These are phyloP conservation scores for Aspergillus luchuensis DNA, from an alignment of 2,329 filamentous ascomycete species.

Conservation along the genomic window DNA sequence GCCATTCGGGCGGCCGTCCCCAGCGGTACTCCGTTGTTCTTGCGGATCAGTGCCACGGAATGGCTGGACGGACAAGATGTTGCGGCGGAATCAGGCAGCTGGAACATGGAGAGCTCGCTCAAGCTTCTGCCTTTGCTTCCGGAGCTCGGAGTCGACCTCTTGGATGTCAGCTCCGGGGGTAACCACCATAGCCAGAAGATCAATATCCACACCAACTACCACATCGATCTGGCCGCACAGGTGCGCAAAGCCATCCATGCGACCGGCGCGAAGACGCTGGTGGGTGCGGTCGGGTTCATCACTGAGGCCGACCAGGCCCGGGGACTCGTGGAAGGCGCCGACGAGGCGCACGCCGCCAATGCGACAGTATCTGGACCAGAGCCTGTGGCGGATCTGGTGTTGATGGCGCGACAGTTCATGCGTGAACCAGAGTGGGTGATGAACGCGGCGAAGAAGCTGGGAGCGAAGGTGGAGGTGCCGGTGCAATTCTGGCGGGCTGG, in stretches of 20 bases:
- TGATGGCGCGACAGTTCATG: conserved; percentile 59
- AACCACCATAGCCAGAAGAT: conserved; percentile 51
- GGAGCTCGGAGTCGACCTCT: conserved; percentile 45
- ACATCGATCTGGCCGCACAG: conserved; percentile 51
- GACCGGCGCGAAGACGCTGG: conserved; percentile 45
- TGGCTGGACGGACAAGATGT: conserved; percentile 61
- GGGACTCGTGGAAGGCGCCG: conserved; percentile 46
- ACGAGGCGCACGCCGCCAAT: conserved; percentile 31
- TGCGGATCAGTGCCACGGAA: conserved; percentile 71
- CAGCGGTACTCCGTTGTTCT: conserved; percentile 67
- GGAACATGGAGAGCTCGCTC: conserved; percentile 45
- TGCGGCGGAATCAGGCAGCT: conserved; percentile 33
- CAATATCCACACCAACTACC: conserved; percentile 51
- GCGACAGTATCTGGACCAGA: conserved; percentile 29
- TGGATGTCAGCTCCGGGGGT: conserved; percentile 50
- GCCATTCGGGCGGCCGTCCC: conserved; percentile 64
- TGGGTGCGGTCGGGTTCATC: conserved; percentile 58
- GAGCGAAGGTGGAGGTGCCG: conserved; percentile 52
- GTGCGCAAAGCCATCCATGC: conserved; percentile 45
- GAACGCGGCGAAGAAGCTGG: conserved; percentile 52
- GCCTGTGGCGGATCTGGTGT: conserved; percentile 49
- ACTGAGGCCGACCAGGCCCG: conserved; percentile 55
- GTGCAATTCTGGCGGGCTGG: conserved; percentile 47
- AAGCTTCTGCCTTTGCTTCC: conserved; percentile 45
- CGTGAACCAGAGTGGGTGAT: conserved; percentile 59